Evolutionary conservation across 768 basidiomycete species (phyloP), one percentile per base, ranked within the genome.

Genomic region (Amanita thiersii): DNA sequence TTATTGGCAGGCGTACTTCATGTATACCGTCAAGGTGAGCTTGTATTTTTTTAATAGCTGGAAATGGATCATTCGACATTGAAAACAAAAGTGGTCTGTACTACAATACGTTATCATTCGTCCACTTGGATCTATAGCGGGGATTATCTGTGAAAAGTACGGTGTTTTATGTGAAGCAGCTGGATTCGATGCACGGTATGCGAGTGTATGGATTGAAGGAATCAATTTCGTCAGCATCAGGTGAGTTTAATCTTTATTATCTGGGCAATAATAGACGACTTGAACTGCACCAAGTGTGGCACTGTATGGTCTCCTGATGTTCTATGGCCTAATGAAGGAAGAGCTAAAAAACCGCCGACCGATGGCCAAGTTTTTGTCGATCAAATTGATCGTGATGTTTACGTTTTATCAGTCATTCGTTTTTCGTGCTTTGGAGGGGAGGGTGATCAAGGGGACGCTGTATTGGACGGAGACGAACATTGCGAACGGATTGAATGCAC

Each of bases 401-500:
- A 90, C 88, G 0, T 92, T 87, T 59, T 94, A 92, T 57, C 91
- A 92, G 53, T 69, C 73, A 1, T 84, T 89, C 52, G 59, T 87
- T 38, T 81, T 84, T 52, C 40, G 80, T 62, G 67, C 75, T 3
- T 61, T 96, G 23, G 76, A 81, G 53, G 72, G 80, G 35, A 59
- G 66, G 21, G 81, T 88, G 29, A 87, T 93, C 40, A 63, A 86
- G 39, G 64, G 64, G n/a, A 88, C 87, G 0, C 33, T 72, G 42
- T 90, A 79, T 53, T 92, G 91, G 90, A 86, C 89, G 2, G 61
- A 68, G 25, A 80, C 82, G 3, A 94, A 94, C 53, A 77, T 94
- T 38, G 75, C 88, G 1, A 73, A 94, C 45, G 91, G 91, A 1
- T 61, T 93, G 21, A 85, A 79, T 47, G 88, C 91, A 0, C 68